Base-by-base conservation (phyloP, 2,329 filamentous ascomycete genomes). In the Verruconis gallopava region DNA sequence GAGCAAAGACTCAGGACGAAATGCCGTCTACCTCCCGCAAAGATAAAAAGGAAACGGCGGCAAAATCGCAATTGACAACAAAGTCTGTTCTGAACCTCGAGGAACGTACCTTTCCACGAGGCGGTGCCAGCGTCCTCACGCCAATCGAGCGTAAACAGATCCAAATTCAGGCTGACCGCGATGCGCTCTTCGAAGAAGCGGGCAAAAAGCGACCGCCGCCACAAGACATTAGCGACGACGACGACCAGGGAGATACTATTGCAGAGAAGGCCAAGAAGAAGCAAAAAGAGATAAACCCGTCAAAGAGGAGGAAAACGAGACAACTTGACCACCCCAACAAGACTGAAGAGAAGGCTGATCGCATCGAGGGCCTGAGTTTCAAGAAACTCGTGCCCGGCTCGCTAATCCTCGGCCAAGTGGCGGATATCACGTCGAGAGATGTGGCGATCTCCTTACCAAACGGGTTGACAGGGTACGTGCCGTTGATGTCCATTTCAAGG, bases 111-210 rank as follows among this genome's bases (percentile, higher is more conserved):
- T 98, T 98, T 54, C 89, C 91, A 50, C 77, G 91, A 70, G 91
- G 91, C 43, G 93, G 91, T 34, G 89, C 78, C 41, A 93, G 85
- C 56, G 72, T 94, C 40, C 67, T 98, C 57, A 95, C 91, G 2
- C 88, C 91, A 15, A 68, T 98, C 40, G 91, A 98, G 60, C 83
- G 93, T 58, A 95, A 94, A 65, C 85, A 96, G 62, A 96, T 98
- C 48, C 81, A 91, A 54, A 80, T 93, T 45, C 82, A 96, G 62
- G 91, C 91, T 36, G 91, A 83, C 56, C 79, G 81, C 52, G 91
- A 98, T 67, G 91, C 88, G 32, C 67, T 93, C 30, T 91, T 89
- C 57, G 91, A 96, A 62, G 80, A 93, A 52, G 75, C 62, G 9
- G 63, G 63, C n/a, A 79, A 73, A 63, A 81, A 68, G 63, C 6